phyloP scores from a whole-genome alignment of 164 flowering plant species.

The Stephania cephalantha region DNA sequence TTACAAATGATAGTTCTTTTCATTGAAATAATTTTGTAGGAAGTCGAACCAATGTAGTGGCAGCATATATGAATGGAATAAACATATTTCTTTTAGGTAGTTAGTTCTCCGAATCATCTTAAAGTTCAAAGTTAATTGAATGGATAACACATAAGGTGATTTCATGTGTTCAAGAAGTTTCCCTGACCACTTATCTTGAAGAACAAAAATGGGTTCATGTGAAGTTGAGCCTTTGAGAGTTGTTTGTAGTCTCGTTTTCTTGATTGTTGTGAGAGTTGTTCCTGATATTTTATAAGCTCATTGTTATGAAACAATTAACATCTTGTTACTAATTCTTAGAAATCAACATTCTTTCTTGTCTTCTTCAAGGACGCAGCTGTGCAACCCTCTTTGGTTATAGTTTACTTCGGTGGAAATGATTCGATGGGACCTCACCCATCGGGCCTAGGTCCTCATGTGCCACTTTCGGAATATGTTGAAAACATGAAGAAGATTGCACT shows the following conservation, averaged over 20 bases:
- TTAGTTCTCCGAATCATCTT: background rate
- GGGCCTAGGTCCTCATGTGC: slow-evolving; percentile 94
- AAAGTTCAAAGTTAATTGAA: background rate
- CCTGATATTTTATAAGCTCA: background rate
- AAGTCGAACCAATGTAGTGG: background rate
- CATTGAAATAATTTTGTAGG: too few relatives aligned
- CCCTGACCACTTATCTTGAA: background rate
- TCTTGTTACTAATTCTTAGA: background rate
- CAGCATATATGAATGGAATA: background rate
- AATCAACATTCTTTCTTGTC: slow-evolving; percentile 1
- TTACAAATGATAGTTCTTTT: slow-evolving; percentile 14
- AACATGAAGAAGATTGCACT: slow-evolving; percentile 70
- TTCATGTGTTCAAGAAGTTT: background rate
- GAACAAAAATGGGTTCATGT: background rate
- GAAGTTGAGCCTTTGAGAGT: background rate
- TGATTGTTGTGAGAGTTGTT: too few relatives aligned
- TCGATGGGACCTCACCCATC: slow-evolving; percentile 81
- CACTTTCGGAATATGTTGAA: slow-evolving; percentile 71
- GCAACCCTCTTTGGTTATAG: slow-evolving; percentile 80
- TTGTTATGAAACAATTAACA: background rate
- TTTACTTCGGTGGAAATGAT: slow-evolving; percentile 97
- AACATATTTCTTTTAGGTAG: background rate
- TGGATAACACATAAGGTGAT: background rate
- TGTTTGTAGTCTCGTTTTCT: too few relatives aligned
- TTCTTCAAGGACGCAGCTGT: slow-evolving; percentile 55